Base-by-base conservation (phyloP, 306 rosid genomes). In the Lupinus albus region DNA sequence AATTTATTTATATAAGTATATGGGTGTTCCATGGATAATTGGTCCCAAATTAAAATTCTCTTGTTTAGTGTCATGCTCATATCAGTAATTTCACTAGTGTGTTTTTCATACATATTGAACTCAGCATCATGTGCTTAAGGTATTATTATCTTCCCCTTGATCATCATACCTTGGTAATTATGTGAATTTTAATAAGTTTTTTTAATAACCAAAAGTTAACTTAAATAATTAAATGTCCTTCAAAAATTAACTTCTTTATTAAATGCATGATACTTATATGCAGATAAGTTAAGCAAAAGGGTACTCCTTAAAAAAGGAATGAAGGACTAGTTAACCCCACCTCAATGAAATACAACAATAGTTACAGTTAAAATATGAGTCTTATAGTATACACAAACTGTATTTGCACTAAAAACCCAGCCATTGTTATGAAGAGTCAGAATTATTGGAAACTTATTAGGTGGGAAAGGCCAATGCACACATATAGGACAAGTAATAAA, bases 401-500 rank as follows among this genome's bases (percentile, higher is more conserved):
- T 25, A 25, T 2, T 25, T 25, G 30, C 30, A 25, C 30, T 25
- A 25, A 4, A 11, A 15, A 45, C 18, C 10, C 12, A 20, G 68
- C 16, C 53, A 45, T 20, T n/a, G 55, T 11, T 17, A 28, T 16
- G 11, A 52, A 67, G 51, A 38, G 60, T 61, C 71, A 25, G n/a
- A n/a, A 64, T n/a, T 51, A 46, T 51, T 75, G 67, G 60, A 68
- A 73, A 32, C 25, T 36, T 28, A 18, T 36, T 28, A 18, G 65
- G 67, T 61, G 61, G 12, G 57, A 35, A 66, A 56, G 28, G 30
- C 18, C 55, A 67, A 47, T 70, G 53, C 30, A 63, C 30, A 63
- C 60, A 64, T 1, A 49, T 50, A 58, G 57, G 73, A 71, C 81
- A 64, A 71, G 64, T 28, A 12, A 64, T 71, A 65, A 48, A 58